Base-by-base conservation (phyloP, 2,329 filamentous ascomycete genomes). In the Lasiodiplodia hormozganensis region DNA sequence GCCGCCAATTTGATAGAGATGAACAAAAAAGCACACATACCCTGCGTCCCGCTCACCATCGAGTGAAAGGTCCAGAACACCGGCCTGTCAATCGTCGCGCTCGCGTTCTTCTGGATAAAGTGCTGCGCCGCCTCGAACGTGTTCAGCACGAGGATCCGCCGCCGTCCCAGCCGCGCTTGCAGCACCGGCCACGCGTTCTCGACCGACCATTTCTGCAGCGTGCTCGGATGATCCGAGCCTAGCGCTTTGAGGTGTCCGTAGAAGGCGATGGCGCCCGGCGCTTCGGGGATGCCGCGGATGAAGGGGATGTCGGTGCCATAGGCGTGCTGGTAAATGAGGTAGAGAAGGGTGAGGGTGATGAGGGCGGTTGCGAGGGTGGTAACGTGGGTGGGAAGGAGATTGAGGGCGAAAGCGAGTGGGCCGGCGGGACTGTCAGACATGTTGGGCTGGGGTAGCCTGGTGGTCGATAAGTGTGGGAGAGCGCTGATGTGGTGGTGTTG, bases 341-440 rank as follows among this genome's bases (percentile, higher is more conserved):
- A 66, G 73, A 74, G 60, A 72, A 69, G 18, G 31, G 53, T 6
- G 57, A 62, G 14, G 65, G 65, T 6, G 34, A 28, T n/a, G 70
- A 67, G 47, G 73, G 74, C 31, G 76, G 76, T 56, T 71, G 70
- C 0, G 72, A 74, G 66, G 31, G 36, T 11, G 76, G n/a, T 14
- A n/a, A 8, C 0, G 43, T 8, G 43, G 43, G 43, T 21, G 43
- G 43, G 43, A 3, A 21, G n/a, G 2, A 65, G 38, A 18, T 78
- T 8, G 38, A 69, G 1, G 72, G 76, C 18, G 75, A 53, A 25
- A 7, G 21, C 3, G 40, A 56, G 34, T 2, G 66, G 66, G 7
- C 56, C 56, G 11, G 8, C 31, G 2, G 47, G 14, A 1, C 28
- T 23, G 28, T 18, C 8, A 7, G 58, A 43, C 40, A 51, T 28